Evolutionary conservation across 2,329 filamentous ascomycete species (phyloP).

Genomic region (Metarhizium humberi): DNA sequence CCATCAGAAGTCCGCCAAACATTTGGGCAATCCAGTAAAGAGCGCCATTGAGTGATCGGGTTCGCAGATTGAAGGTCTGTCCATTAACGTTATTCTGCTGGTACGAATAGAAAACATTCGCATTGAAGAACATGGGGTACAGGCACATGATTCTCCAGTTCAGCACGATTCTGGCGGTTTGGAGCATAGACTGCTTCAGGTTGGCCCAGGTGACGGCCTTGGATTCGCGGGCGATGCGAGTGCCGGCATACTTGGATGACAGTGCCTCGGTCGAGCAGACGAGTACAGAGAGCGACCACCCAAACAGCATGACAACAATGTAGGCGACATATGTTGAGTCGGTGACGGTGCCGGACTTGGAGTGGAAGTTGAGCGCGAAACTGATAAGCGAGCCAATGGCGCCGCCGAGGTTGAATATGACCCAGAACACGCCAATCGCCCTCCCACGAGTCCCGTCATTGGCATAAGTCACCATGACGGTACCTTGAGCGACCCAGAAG

Average conservation of each 20-base stretch:
- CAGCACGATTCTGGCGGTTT: conserved; percentile 26
- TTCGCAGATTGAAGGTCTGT: conserved; percentile 42
- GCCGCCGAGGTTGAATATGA: too few species aligned
- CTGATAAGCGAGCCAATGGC: too few species aligned
- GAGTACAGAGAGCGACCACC: conserved; percentile 13
- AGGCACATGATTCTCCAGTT: conserved; percentile 37
- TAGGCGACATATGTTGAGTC: too few species aligned
- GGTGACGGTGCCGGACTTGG: too few species aligned
- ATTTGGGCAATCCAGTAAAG: conserved; percentile 48
- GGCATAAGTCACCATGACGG: too few species aligned
- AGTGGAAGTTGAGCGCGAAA: too few species aligned
- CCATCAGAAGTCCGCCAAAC: conserved; percentile 25
- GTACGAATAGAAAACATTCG: conserved; percentile 47
- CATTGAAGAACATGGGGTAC: conserved; percentile 43
- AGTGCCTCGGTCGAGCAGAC: conserved; percentile 33
- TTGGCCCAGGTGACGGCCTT: conserved; percentile 27
- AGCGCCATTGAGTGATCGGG: conserved; percentile 42
- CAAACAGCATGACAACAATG: too few species aligned
- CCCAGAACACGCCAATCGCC: too few species aligned
- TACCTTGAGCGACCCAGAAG: too few species aligned
- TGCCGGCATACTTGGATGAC: conserved; percentile 16
- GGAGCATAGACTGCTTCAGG: conserved; percentile 23
- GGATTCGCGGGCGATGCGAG: conserved; percentile 27
- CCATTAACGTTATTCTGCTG: conserved; percentile 47
- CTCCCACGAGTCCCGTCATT: too few species aligned